A percentile compares a stretch with the other conserved stretches of the same genome.
Evolutionary conservation across 495 filamentous ascomycete species (phyloP).

Genomic region (Astrothelium subdiscretum): DNA sequence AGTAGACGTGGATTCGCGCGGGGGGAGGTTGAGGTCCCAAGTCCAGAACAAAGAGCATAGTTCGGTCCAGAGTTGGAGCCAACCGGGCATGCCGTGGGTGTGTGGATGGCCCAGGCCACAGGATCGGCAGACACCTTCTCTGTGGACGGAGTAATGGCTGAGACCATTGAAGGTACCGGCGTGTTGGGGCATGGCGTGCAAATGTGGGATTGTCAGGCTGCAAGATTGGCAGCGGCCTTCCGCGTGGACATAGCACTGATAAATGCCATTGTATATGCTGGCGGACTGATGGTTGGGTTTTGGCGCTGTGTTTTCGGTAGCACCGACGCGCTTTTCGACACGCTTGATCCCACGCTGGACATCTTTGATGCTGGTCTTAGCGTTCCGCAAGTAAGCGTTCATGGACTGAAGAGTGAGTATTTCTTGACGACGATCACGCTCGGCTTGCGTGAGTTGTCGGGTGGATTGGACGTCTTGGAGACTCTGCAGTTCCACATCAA

Average conservation of each 20-base stretch:
- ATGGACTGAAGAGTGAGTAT: slow-evolving; percentile 23
- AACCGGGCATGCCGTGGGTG: slow-evolving; percentile 1
- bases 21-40: not conserved
- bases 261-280: too few relatives aligned
- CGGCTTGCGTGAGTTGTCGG: slow-evolving; percentile 13
- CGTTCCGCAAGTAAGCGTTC: slow-evolving; percentile 24
- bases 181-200: too few relatives aligned
- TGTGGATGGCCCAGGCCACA: not conserved
- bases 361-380: slow-evolving; percentile 27
- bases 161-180: not conserved
- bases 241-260: too few relatives aligned
- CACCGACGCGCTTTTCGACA: slow-evolving; percentile 24
- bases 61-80: slow-evolving; percentile 6
- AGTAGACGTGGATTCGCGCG: not conserved
- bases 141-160: not conserved
- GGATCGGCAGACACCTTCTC: slow-evolving; percentile 1
- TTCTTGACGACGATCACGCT: slow-evolving; percentile 26
- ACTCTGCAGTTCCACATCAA: not conserved
- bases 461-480: not conserved
- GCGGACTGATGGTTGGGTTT: slow-evolving; percentile 1
- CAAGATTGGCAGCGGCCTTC: too few relatives aligned
- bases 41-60: slow-evolving; percentile 12
- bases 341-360: slow-evolving; percentile 25
- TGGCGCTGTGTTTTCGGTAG: slow-evolving; percentile 5
- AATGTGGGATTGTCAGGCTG: too few relatives aligned